Evolutionary conservation across 257 asterid species (phyloP), one percentile per base, ranked within the genome.

Genomic region (Solanum chmielewskii): DNA sequence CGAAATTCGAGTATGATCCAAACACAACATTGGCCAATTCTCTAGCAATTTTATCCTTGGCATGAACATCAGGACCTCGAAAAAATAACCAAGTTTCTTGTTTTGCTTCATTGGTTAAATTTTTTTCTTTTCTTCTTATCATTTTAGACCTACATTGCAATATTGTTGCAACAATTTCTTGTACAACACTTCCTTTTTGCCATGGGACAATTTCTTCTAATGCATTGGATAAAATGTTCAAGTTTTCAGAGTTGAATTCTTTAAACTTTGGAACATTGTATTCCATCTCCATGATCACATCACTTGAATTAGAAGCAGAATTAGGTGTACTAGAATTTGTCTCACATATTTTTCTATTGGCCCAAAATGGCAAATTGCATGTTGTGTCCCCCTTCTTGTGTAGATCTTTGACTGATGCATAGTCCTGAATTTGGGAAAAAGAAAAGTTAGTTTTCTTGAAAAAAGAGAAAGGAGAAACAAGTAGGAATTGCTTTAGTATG

Each of bases 21-120:
- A 96, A 96, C 86, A 96, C 94, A 77, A 89, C 52, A 52, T 89
- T 95, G 70, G 99, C 98, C 77, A 96, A 29, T 86, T 96, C 98
- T 77, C 90, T 91, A 0, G 95, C 94, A 7, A 95, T 90, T 18
- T 82, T 90, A 82, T 93, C 98, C 86, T 96, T 96, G 9, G 93
- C 93, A 20, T 87, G 92, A 5, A 87, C 83, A 66, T 92, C 98
- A 3, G 77, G 85, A 15, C 99, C 99, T 37, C 89, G 93, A 88
- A 95, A 95, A 66, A 92, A 83, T 20, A 96, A 41, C 99, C 99
- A 96, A 4, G 97, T 93, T 39, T 94, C 99, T 86, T 94, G 94
- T 87, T 93, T 96, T 8, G 33, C 64, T 14, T 45, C 88, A 29
- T 77, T n/a, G 5, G n/a, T 45, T 14, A 11, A 66, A 0, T 2